Evolutionary conservation across 352 stramenopile species (phyloP).

Genomic region (Globisporangium camurandrum): DNA sequence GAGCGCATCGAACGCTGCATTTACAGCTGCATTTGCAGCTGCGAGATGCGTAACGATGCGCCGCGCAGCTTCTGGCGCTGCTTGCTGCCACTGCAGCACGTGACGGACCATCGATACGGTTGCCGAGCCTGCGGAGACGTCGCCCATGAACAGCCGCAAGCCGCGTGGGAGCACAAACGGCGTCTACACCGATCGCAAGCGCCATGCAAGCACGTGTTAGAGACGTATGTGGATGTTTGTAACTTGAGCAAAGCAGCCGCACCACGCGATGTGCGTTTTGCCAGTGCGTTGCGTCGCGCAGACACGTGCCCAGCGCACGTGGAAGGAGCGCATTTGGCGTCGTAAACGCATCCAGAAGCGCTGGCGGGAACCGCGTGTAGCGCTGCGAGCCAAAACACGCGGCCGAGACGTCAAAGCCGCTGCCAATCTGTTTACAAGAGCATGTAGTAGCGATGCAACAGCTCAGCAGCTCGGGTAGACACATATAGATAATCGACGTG

Average conservation of each 20-base stretch:
- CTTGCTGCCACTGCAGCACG: slow-evolving; percentile 27
- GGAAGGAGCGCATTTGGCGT: slow-evolving; percentile 40
- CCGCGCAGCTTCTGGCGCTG: slow-evolving; percentile 21
- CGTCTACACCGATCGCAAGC: slow-evolving; percentile 23
- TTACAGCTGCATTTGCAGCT: slow-evolving; percentile 26
- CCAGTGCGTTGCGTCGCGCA: slow-evolving; percentile 39
- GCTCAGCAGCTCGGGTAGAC: too few relatives aligned
- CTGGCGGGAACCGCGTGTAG: slow-evolving; percentile 87
- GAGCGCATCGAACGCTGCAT: slow-evolving; percentile 15
- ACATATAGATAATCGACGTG: too few relatives aligned
- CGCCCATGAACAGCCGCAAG: slow-evolving; percentile 91
- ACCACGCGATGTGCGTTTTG: slow-evolving; percentile 40
- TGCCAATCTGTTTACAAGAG: slow-evolving; percentile 77
- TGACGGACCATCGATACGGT: slow-evolving; percentile 81
- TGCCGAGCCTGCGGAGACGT: slow-evolving; percentile 92
- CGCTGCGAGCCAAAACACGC: slow-evolving; percentile 92
- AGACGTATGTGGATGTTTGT: neutral
- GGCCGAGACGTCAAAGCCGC: slow-evolving; percentile 94
- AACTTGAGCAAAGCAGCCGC: neutral
- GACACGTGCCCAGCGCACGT: slow-evolving; percentile 40
- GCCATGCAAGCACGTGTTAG: neutral
- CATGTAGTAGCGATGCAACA: too few relatives aligned
- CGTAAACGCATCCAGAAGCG: slow-evolving; percentile 47
- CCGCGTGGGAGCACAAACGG: slow-evolving; percentile 50
- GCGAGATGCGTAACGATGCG: slow-evolving; percentile 28